phyloP scores from a whole-genome alignment of 2,329 filamentous ascomycete genomes.

The Alternaria gaisen region DNA sequence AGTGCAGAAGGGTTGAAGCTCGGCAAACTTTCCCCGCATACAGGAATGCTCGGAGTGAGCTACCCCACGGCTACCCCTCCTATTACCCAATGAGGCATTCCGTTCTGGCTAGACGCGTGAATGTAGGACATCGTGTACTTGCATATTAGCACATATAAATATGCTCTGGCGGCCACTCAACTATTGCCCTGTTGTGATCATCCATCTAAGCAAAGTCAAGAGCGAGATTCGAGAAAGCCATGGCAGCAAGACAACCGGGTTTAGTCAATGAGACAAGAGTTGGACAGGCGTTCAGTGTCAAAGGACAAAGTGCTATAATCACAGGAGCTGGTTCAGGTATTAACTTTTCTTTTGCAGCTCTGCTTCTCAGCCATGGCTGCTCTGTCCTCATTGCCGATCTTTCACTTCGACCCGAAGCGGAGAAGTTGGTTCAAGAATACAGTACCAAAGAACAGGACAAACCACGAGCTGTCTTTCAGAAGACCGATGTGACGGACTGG shows the following conservation, averaged over 20 bases:
- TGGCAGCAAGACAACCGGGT: slow-evolving; percentile 4
- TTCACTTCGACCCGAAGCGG: slow-evolving; percentile 57
- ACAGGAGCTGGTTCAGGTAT: slow-evolving; percentile 61
- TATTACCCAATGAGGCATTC: slow-evolving; percentile 23
- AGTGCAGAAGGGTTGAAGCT: not conserved
- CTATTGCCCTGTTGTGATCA: not conserved
- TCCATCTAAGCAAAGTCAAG: not conserved
- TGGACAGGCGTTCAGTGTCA: slow-evolving; percentile 44
- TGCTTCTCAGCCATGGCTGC: slow-evolving; percentile 57
- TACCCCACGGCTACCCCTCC: slow-evolving; percentile 33
- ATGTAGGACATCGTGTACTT: not conserved
- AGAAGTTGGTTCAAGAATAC: slow-evolving; percentile 51
- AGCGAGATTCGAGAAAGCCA: not conserved
- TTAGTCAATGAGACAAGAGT: not conserved
- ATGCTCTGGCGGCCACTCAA: not conserved
- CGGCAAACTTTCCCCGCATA: slow-evolving; percentile 8
- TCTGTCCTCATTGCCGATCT: slow-evolving; percentile 61
- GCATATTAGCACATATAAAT: not conserved
- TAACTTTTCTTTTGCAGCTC: slow-evolving; percentile 56
- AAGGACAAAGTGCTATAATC: slow-evolving; percentile 58
- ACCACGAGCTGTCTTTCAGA: slow-evolving; percentile 54
- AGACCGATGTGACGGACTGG: slow-evolving; percentile 56
- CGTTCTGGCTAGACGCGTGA: slow-evolving; percentile 11
- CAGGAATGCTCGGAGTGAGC: slow-evolving; percentile 10
- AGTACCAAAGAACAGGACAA: slow-evolving; percentile 18